These are phyloP conservation scores for Xylariales sp. DNA, from an alignment of 2,329 filamentous ascomycete genomes.

Conservation along the genomic window DNA sequence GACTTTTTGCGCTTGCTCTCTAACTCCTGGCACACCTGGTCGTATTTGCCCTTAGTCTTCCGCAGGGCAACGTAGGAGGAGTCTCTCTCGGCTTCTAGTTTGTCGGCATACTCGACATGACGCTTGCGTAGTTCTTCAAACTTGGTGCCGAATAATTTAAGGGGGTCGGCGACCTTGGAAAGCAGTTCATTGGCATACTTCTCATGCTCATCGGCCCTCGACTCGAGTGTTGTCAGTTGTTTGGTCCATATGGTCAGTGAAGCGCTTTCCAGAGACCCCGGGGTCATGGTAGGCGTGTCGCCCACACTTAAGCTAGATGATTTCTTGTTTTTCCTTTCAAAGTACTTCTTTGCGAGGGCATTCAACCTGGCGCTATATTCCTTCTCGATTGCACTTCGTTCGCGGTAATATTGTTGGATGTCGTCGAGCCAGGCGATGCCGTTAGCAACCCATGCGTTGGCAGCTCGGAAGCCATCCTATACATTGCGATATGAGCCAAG, in stretches of 20 bases:
- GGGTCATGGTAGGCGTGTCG: slow-evolving; percentile 87
- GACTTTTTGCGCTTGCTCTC: slow-evolving; percentile 93
- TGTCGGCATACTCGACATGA: slow-evolving; percentile 82
- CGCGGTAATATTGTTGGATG: slow-evolving; percentile 94
- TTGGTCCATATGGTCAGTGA: slow-evolving; percentile 97
- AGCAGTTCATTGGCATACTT: slow-evolving; percentile 75
- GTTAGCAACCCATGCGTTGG: slow-evolving; percentile 84
- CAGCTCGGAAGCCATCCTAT: slow-evolving; percentile 93
- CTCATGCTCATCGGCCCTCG: slow-evolving; percentile 84
- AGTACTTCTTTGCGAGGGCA: slow-evolving; percentile 89
- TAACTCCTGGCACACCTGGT: slow-evolving; percentile 87
- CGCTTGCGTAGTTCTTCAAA: slow-evolving; percentile 93
- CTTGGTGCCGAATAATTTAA: slow-evolving; percentile 67
- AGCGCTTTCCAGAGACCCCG: slow-evolving; percentile 91
- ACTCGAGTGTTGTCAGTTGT: slow-evolving; percentile 85
- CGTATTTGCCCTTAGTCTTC: slow-evolving; percentile 91
- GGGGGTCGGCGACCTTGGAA: slow-evolving; percentile 75
- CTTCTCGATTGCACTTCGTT: slow-evolving; percentile 90
- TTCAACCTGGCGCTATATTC: slow-evolving; percentile 90
- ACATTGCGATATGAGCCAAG: slow-evolving; percentile 9
- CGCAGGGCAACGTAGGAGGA: slow-evolving; percentile 76
- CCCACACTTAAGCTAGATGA: slow-evolving; percentile 84
- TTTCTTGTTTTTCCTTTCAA: slow-evolving; percentile 93
- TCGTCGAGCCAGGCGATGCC: slow-evolving; percentile 95
- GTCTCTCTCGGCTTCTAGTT: slow-evolving; percentile 86